Base-by-base conservation (phyloP, 768 basidiomycete genomes). In the Boletellus ananiceps region DNA sequence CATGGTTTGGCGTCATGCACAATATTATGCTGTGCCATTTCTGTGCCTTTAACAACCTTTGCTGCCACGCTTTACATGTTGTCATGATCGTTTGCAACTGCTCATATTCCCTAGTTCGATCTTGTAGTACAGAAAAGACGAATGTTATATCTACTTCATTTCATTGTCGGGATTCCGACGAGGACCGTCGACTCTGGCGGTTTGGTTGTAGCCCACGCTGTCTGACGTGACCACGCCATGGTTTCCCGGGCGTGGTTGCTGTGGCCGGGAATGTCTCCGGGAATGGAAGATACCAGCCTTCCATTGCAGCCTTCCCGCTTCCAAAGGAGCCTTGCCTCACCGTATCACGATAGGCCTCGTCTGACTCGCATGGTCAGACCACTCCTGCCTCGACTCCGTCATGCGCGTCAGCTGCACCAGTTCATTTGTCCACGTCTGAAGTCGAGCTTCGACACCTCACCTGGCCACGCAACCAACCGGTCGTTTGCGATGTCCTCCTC, bases 41-140 rank as follows among this genome's bases (percentile, higher is more conserved):
- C 50, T 62, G 49, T 62, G 51, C 44, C 51, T 45, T 51, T 36
- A 49, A 49, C 53, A 40, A 54, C 41, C 34, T 50, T 58, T 66
- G 40, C 36, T 54, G 48, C 53, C 45, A 46, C 46, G 54, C 40
- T 69, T 61, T 61, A 68, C 55, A 66, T 67, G 59, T 52, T 64
- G 52, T 62, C 55, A 42, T 53, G 50, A 51, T 52, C 51, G 27
- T 40, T 61, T 50, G 44, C 62, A 64, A 41, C 19, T 51, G 60
- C 57, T 65, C 53, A 51, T 64, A 62, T 59, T 54, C 57, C 54
- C 50, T 55, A 54, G 53, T 37, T 39, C 42, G 12, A 57, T 36
- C 43, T 46, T 59, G 60, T 62, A 57, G 52, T 52, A 41, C 46
- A 42, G 46, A 52, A 63, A 48, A 46, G 18, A 52, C 14, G 40